A percentile compares a stretch with the other conserved stretches of the same genome.
Evolutionary conservation across 2,329 filamentous ascomycete species (phyloP).

Genomic region (Teratosphaeriaceae sp.): DNA sequence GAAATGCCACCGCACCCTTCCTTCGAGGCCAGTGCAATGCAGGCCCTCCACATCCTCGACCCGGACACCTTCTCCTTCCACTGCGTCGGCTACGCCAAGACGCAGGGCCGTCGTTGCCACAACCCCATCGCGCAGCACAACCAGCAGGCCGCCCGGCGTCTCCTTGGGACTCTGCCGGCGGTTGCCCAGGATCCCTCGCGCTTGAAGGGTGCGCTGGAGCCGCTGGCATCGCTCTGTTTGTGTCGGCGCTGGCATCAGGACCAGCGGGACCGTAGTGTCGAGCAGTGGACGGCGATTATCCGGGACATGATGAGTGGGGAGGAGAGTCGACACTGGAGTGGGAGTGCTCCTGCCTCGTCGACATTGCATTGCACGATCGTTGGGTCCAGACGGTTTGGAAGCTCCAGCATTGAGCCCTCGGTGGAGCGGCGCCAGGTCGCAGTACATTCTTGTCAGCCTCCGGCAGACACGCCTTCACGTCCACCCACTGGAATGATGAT

Average conservation of each 20-base stretch:
- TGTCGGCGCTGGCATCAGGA: neutral
- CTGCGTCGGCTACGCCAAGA: conserved; percentile 3
- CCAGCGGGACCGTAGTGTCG: neutral
- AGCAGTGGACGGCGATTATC: neutral
- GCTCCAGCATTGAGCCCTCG: no score
- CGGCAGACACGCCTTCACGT: no score
- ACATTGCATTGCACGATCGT: no score
- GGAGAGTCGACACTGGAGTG: neutral
- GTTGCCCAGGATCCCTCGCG: neutral
- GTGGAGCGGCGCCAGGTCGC: no score
- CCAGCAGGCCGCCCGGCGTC: neutral
- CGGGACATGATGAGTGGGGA: neutral
- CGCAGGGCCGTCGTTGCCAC: neutral
- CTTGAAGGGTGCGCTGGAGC: neutral
- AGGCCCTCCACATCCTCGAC: neutral
- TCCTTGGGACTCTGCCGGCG: neutral
- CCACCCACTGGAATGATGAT: no score
- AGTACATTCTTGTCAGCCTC: no score
- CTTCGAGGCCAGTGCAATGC: neutral
- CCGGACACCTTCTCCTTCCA: neutral
- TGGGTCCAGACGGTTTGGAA: no score
- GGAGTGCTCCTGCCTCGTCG: neutral
- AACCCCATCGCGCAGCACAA: conserved; percentile 2
- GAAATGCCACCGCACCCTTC: no score
- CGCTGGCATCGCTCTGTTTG: neutral